Percentiles rank a stretch among this genome's conserved stretches.
Conservation (phyloP, 73 alveolate species). For the Paramecium tetraurelia region DNA sequence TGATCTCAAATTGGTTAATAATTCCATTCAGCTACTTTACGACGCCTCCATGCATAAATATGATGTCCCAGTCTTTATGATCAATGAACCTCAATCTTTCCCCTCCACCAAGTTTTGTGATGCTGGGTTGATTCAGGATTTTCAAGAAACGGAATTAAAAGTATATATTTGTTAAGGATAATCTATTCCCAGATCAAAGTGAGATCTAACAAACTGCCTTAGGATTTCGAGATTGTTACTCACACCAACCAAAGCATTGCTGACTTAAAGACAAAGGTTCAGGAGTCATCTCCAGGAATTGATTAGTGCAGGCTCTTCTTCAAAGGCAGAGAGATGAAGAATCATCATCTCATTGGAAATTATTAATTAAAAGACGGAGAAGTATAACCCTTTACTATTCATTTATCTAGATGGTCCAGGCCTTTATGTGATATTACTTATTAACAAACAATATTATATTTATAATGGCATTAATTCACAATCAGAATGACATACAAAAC, state of each 20-base stretch:
- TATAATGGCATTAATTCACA: slow-evolving; percentile 9
- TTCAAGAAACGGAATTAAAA: neutral
- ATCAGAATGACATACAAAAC: slow-evolving; percentile 5
- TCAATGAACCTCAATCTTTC: slow-evolving; percentile 30
- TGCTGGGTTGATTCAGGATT: neutral
- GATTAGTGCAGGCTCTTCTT: neutral
- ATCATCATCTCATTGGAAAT: slow-evolving; percentile 43
- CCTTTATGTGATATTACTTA: slow-evolving; percentile 47
- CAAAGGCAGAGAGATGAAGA: slow-evolving; percentile 11
- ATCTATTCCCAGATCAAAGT: neutral
- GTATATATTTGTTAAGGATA: neutral
- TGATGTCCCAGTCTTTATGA: slow-evolving; percentile 44
- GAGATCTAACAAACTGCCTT: neutral
- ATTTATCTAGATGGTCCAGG: slow-evolving; percentile 5
- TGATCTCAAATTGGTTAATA: slow-evolving; percentile 18
- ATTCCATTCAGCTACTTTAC: neutral
- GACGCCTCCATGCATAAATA: neutral
- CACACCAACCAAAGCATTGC: neutral
- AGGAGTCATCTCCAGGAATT: neutral
- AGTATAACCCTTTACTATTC: neutral
- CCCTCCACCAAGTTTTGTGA: slow-evolving; percentile 21
- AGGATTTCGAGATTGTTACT: neutral
- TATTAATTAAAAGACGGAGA: neutral
- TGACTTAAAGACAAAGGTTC: neutral
- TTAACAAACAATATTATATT: neutral